Conservation (phyloP, 257 asterid genomes). For the Gynochthodes officinalis region DNA sequence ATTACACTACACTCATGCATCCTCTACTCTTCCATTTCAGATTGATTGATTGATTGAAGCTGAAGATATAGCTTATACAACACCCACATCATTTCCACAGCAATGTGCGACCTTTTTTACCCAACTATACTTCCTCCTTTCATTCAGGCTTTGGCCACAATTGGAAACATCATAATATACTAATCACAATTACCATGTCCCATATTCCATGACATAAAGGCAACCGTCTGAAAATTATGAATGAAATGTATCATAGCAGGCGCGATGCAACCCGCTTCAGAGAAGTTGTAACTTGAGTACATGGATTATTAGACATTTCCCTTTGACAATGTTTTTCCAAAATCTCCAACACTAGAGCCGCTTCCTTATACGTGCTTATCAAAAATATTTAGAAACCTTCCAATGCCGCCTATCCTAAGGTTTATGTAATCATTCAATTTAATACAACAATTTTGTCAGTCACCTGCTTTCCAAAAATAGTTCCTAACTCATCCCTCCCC, state of each 20-base stretch:
- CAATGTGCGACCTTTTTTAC: too few relatives aligned
- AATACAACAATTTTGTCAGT: constrained; percentile 25
- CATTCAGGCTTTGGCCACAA: too few relatives aligned
- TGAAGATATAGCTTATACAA: too few relatives aligned
- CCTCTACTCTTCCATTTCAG: too few relatives aligned
- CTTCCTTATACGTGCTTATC: not conserved
- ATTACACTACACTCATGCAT: too few relatives aligned
- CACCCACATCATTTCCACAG: too few relatives aligned
- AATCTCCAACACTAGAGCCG: not conserved
- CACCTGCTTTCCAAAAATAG: constrained; percentile 7
- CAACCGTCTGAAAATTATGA: not conserved
- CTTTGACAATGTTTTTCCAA: not conserved
- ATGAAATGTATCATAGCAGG: too few relatives aligned
- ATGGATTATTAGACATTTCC: not conserved
- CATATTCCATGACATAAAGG: not conserved
- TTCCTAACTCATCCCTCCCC: constrained; percentile 13
- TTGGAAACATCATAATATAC: too few relatives aligned
- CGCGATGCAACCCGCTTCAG: not conserved
- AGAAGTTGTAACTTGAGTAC: not conserved
- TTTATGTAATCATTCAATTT: not conserved
- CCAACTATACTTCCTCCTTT: too few relatives aligned
- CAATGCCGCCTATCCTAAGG: constrained; percentile 9
- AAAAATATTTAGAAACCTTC: not conserved
- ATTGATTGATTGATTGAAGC: too few relatives aligned
- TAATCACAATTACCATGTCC: too few relatives aligned